These are phyloP conservation scores for Botrytis pseudocinerea DNA, from an alignment of 2,329 filamentous ascomycete genomes.

Conservation along the genomic window DNA sequence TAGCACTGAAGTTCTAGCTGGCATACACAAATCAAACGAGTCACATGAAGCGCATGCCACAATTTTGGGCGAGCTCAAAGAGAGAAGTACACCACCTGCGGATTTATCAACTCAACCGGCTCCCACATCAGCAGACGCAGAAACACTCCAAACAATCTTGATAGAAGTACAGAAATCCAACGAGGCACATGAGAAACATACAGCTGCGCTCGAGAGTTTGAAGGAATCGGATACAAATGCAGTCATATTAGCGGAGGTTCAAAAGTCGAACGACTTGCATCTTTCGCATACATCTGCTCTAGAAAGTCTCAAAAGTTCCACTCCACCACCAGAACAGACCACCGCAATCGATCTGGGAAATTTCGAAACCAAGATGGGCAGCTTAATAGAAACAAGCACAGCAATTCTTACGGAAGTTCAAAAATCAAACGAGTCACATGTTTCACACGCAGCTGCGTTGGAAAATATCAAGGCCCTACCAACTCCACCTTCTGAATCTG, in stretches of 20 bases:
- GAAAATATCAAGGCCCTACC: conserved; percentile 26
- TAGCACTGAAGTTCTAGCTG: conserved; percentile 33
- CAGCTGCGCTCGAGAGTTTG: background rate
- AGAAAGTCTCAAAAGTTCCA: conserved; percentile 23
- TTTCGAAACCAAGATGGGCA: conserved; percentile 24
- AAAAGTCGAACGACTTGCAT: conserved; percentile 27
- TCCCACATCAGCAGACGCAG: background rate
- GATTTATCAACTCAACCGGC: background rate
- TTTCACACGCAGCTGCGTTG: conserved; percentile 25
- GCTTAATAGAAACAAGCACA: conserved; percentile 24
- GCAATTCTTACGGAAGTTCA: conserved; percentile 24
- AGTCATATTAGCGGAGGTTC: conserved; percentile 26
- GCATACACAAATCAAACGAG: conserved; percentile 36
- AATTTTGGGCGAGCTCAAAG: conserved; percentile 28
- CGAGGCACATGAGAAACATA: conserved; percentile 31
- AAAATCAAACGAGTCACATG: conserved; percentile 26
- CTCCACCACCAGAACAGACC: conserved; percentile 5
- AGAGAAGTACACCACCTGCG: background rate
- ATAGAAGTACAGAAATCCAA: conserved; percentile 26
- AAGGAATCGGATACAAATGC: conserved; percentile 27
- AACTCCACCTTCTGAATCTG: background rate
- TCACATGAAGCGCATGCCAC: conserved; percentile 33
- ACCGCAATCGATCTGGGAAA: background rate
- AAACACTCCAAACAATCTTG: conserved; percentile 27
- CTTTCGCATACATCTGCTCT: conserved; percentile 26